Conservation (phyloP, 306 rosid genomes). For the Ammopiptanthus mongolicus region DNA sequence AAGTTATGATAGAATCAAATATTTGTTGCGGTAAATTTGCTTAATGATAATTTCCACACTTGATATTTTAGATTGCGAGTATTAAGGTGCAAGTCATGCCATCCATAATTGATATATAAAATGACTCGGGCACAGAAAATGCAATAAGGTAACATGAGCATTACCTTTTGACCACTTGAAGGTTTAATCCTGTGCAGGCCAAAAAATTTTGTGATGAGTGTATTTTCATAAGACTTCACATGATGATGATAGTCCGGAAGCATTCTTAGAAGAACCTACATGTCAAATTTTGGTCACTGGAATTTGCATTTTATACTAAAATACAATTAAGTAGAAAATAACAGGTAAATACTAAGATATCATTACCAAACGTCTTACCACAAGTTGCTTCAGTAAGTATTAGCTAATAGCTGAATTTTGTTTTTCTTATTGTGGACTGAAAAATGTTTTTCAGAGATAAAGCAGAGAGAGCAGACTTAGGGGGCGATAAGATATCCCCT, state of each 20-base stretch:
- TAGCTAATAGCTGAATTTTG: neutral
- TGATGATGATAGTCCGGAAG: slow-evolving; percentile 91
- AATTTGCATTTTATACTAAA: slow-evolving; percentile 11
- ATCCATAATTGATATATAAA: slow-evolving; percentile 2
- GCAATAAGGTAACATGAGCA: neutral
- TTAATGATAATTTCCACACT: neutral
- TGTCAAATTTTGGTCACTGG: slow-evolving; percentile 27
- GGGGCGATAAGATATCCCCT: neutral
- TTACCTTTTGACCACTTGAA: slow-evolving; percentile 87
- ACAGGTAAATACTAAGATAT: neutral
- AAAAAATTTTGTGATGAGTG: slow-evolving; percentile 82
- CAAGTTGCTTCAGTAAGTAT: neutral
- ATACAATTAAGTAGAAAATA: neutral
- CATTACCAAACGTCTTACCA: neutral
- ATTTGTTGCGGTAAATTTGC: neutral
- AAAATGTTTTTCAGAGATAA: neutral
- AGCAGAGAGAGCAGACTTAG: neutral
- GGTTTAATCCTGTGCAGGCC: slow-evolving; percentile 94
- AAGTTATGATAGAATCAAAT: neutral
- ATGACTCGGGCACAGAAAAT: neutral
- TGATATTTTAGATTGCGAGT: slow-evolving; percentile 12
- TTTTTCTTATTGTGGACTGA: neutral
- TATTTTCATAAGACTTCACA: slow-evolving; percentile 72
- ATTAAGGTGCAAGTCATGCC: neutral
- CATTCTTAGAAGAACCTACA: slow-evolving; percentile 83